These are phyloP conservation scores for Testicularia cyperi DNA, from an alignment of 1,284 basidiomycete genomes.

Conservation along the genomic window DNA sequence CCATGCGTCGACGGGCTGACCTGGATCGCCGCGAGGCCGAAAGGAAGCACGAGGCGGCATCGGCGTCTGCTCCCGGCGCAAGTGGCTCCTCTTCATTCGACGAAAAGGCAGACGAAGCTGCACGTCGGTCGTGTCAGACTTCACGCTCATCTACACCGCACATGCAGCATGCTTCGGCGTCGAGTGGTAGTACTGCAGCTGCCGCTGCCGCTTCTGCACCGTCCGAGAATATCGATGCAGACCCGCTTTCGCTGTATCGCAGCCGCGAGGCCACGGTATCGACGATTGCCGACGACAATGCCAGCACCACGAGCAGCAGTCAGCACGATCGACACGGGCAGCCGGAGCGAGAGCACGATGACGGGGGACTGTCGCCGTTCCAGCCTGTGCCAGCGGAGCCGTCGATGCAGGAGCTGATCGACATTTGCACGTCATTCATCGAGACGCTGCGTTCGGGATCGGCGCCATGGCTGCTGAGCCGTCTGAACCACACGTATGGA, in stretches of 20 bases:
- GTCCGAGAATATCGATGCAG: too few relatives aligned
- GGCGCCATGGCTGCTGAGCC: conserved; percentile 86
- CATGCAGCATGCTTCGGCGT: background rate
- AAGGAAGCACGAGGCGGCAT: conserved; percentile 5
- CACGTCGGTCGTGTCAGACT: background rate
- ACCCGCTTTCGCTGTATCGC: background rate
- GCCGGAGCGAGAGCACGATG: conserved; percentile 3
- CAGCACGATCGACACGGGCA: background rate
- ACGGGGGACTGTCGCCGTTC: conserved; percentile 17
- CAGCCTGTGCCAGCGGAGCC: conserved; percentile 50
- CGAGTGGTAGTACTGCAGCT: background rate
- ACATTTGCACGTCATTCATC: conserved; percentile 76
- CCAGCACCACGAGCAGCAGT: background rate
- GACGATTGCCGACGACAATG: background rate
- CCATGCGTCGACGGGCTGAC: conserved; percentile 15
- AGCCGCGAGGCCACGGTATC: background rate
- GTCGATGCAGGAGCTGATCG: conserved; percentile 73
- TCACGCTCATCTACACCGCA: background rate
- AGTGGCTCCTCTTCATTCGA: background rate
- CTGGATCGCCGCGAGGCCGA: conserved; percentile 25
- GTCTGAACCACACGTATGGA: conserved; percentile 67
- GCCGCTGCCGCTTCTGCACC: background rate
- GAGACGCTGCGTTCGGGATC: conserved; percentile 76
- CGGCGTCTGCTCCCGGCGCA: conserved; percentile 8
- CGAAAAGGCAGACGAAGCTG: background rate